Evolutionary conservation across 2,329 filamentous ascomycete genomes (phyloP).

Genomic region (Colletotrichum eremochloae): DNA sequence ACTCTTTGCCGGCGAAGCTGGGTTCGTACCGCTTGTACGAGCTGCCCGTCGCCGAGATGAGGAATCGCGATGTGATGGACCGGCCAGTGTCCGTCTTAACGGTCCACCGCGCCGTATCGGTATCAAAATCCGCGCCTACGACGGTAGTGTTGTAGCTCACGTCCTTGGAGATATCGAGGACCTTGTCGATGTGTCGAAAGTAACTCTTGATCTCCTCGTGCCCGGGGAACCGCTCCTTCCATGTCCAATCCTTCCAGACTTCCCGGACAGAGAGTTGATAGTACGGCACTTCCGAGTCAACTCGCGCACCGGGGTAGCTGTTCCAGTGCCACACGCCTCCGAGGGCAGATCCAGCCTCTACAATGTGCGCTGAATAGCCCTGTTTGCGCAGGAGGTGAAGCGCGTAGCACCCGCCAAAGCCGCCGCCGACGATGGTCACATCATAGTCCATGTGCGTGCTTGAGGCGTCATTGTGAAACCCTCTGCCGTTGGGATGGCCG

Average conservation of each 20-base stretch:
- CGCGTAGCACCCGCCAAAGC: slow-evolving; percentile 46
- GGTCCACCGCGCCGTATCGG: slow-evolving; percentile 55
- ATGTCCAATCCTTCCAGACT: slow-evolving; percentile 60
- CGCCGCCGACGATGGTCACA: slow-evolving; percentile 46
- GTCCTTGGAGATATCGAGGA: slow-evolving; percentile 58
- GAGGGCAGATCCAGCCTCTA: slow-evolving; percentile 54
- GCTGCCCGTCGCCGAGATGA: slow-evolving; percentile 62
- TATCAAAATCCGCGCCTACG: slow-evolving; percentile 56
- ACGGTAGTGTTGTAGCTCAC: slow-evolving; percentile 60
- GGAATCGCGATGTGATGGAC: slow-evolving; percentile 55
- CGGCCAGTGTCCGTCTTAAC: slow-evolving; percentile 57
- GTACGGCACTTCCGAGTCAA: slow-evolving; percentile 53
- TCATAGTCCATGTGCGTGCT: slow-evolving; percentile 38
- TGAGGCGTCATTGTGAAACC: too few species aligned
- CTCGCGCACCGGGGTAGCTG: slow-evolving; percentile 57
- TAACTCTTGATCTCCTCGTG: slow-evolving; percentile 59
- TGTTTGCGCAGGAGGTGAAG: slow-evolving; percentile 54
- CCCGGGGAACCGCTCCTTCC: slow-evolving; percentile 55
- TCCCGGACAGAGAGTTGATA: slow-evolving; percentile 55
- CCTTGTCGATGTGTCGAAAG: slow-evolving; percentile 60
- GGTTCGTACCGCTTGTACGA: slow-evolving; percentile 58
- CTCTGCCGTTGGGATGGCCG: not conserved
- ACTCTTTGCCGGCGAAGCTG: slow-evolving; percentile 50
- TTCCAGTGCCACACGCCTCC: slow-evolving; percentile 62
- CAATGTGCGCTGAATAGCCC: slow-evolving; percentile 52